Evolutionary conservation across 2,329 filamentous ascomycete species (phyloP).

Genomic region (Apiospora marii): DNA sequence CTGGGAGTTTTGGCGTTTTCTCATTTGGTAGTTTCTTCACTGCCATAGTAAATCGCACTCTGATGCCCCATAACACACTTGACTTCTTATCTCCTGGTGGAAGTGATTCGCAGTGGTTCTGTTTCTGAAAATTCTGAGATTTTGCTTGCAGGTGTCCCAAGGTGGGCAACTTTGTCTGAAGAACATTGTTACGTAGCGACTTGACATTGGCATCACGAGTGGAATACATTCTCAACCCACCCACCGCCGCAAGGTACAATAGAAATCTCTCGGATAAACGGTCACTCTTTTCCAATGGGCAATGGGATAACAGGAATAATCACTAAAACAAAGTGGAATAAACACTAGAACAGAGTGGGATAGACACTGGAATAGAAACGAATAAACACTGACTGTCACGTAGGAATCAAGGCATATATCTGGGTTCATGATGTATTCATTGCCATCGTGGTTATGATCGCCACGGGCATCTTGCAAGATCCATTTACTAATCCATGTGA

Average conservation of each 20-base stretch:
- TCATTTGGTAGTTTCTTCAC: too few relatives aligned
- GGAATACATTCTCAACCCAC: background rate
- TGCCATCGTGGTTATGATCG: background rate
- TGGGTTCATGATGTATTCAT: background rate
- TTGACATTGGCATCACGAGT: background rate
- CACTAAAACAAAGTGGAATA: too few relatives aligned
- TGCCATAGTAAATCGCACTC: background rate
- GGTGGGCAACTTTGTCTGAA: background rate
- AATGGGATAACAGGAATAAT: too few relatives aligned
- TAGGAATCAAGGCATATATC: too few relatives aligned
- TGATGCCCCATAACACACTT: background rate
- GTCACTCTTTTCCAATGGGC: too few relatives aligned
- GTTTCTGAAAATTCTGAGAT: background rate
- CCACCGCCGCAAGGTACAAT: too few relatives aligned
- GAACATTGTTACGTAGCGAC: too few relatives aligned
- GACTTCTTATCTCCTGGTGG: background rate
- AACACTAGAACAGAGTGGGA: too few relatives aligned
- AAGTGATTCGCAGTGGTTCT: too few relatives aligned
- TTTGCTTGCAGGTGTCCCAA: background rate
- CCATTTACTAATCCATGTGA: background rate
- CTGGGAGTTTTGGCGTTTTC: background rate
- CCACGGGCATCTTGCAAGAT: background rate
- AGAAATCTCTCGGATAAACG: too few relatives aligned
- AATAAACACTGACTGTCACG: too few relatives aligned
- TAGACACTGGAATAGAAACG: too few relatives aligned